phyloP scores from a whole-genome alignment of 441 rosid species.

The Pelargonium fulgidum region DNA sequence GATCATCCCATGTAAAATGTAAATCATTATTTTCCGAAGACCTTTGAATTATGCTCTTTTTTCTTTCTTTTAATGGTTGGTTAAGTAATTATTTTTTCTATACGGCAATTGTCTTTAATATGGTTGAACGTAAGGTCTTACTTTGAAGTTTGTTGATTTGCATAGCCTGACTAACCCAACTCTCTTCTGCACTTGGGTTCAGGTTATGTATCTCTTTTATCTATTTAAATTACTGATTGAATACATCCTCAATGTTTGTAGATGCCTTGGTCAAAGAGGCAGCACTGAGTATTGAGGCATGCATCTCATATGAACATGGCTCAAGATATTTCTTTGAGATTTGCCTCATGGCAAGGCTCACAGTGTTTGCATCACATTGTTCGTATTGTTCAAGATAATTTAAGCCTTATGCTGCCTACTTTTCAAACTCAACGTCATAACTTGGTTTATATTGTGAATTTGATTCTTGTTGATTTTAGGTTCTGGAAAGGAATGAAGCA shows the following conservation, averaged over 20 bases:
- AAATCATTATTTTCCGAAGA: not conserved
- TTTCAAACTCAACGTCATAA: not conserved
- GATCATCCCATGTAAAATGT: not conserved
- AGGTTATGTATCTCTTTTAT: not conserved
- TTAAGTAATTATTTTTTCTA: not conserved
- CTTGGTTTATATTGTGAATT: constrained; percentile 13
- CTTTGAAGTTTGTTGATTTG: not conserved
- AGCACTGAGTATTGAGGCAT: constrained; percentile 15
- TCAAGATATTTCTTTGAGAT: constrained; percentile 14
- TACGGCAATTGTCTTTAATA: not conserved
- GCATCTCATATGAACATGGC: constrained; percentile 15
- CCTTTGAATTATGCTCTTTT: not conserved
- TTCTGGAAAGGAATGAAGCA: constrained; percentile 54
- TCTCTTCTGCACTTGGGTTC: not conserved
- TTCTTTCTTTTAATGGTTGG: not conserved
- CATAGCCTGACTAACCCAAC: not conserved
- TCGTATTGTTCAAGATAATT: not conserved
- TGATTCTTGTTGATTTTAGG: constrained; percentile 37
- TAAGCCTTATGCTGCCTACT: not conserved
- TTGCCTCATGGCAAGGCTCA: constrained; percentile 12
- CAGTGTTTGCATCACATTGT: not conserved
- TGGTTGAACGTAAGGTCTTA: not conserved
- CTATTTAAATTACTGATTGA: constrained; percentile 15
- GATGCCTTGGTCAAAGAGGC: constrained; percentile 17
- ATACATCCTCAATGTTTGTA: constrained; percentile 11